Conservation (phyloP, 2,329 filamentous ascomycete genomes). For the Penicillium sp. region DNA sequence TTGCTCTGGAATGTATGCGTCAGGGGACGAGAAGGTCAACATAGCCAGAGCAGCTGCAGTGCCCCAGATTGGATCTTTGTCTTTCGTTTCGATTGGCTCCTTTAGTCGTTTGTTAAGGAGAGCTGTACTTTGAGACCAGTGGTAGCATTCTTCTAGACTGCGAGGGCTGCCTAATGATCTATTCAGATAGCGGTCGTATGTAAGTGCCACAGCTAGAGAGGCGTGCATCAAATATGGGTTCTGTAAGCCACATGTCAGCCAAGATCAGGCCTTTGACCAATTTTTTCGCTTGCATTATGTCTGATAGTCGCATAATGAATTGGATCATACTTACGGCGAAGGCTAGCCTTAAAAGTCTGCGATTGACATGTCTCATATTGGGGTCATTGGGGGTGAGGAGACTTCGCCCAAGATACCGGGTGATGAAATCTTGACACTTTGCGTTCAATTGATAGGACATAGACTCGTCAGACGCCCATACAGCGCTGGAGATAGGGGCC, state of each 20-base stretch:
- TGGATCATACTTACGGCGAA: constrained; percentile 36
- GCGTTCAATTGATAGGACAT: constrained; percentile 38
- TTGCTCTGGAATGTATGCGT: constrained; percentile 42
- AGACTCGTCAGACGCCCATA: constrained; percentile 38
- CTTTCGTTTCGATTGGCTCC: constrained; percentile 32
- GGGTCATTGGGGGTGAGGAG: constrained; percentile 40
- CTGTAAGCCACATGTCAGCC: constrained; percentile 25
- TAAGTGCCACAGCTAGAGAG: constrained; percentile 43
- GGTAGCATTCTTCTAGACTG: constrained; percentile 43
- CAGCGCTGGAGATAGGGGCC: constrained; percentile 25
- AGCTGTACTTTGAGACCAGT: constrained; percentile 43
- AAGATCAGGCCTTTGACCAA: background rate
- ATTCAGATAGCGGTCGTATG: constrained; percentile 36
- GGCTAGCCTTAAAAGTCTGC: constrained; percentile 37
- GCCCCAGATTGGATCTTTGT: constrained; percentile 50
- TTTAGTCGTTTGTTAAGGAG: constrained; percentile 42
- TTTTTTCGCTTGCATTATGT: background rate
- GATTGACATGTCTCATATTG: constrained; percentile 40
- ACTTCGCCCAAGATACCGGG: constrained; percentile 40
- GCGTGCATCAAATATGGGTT: constrained; percentile 50
- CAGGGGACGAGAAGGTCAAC: constrained; percentile 41
- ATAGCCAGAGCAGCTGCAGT: constrained; percentile 46
- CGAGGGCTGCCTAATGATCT: constrained; percentile 20
- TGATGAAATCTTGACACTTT: constrained; percentile 45
- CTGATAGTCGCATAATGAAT: background rate